phyloP scores from a whole-genome alignment of 2,329 filamentous ascomycete species.

The Pseudogymnoascus sp. region DNA sequence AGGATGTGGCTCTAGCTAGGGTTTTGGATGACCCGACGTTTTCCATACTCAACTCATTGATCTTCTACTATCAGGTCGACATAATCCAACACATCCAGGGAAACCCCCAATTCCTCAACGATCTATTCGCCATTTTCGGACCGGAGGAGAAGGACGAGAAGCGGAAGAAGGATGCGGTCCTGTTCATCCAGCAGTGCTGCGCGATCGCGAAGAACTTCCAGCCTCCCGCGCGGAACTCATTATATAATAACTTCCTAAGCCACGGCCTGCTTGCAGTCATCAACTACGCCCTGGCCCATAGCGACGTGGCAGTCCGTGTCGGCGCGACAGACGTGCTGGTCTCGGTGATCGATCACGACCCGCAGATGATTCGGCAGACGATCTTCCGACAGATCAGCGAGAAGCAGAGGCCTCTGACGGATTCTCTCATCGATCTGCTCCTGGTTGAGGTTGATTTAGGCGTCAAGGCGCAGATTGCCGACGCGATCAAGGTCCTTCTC shows the following conservation, averaged over 20 bases:
- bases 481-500: slow-evolving; percentile 87
- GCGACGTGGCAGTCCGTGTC: slow-evolving; percentile 75
- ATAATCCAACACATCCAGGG: slow-evolving; percentile 91
- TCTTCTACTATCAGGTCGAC: slow-evolving; percentile 98
- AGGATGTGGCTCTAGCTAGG: slow-evolving; percentile 93
- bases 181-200: slow-evolving; percentile 96
- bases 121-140: slow-evolving; percentile 80
- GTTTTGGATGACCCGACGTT: slow-evolving; percentile 98
- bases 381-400: slow-evolving; percentile 89
- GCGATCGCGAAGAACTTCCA: slow-evolving; percentile 91
- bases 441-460: slow-evolving; percentile 87
- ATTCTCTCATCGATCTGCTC: slow-evolving; percentile 85
- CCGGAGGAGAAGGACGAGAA: slow-evolving; percentile 53
- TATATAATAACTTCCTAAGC: slow-evolving; percentile 84
- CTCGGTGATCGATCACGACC: slow-evolving; percentile 90
- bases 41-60: slow-evolving; percentile 91
- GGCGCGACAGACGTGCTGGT: slow-evolving; percentile 91
- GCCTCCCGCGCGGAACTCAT: slow-evolving; percentile 64
- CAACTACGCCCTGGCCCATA: slow-evolving; percentile 79
- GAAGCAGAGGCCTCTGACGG: slow-evolving; percentile 75
- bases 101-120: slow-evolving; percentile 68
- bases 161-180: slow-evolving; percentile 85
- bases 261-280: slow-evolving; percentile 85
- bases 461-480: slow-evolving; percentile 89
- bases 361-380: slow-evolving; percentile 84